phyloP scores from a whole-genome alignment of 164 flowering plant genomes.

The Macadamia integrifolia region DNA sequence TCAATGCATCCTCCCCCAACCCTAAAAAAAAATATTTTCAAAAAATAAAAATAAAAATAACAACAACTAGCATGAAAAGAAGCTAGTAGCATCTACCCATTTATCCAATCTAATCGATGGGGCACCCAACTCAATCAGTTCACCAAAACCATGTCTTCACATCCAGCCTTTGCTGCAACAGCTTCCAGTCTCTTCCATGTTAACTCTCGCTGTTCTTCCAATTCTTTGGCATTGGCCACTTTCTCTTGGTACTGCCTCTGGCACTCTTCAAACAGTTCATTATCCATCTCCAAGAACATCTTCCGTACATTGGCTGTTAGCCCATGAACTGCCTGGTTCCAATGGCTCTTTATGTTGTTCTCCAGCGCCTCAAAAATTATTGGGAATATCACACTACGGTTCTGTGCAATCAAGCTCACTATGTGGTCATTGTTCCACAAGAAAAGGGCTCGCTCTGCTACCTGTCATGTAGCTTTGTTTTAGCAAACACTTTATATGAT shows the following conservation, averaged over 20 bases:
- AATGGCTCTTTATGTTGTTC: conserved; percentile 31
- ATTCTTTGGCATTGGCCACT: conserved; percentile 24
- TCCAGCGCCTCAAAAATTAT: conserved; percentile 37
- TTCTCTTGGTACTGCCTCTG: conserved; percentile 27
- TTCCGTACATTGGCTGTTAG: conserved; percentile 32
- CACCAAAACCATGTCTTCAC: conserved; percentile 17
- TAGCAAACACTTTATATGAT: neutral
- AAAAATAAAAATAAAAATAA: neutral
- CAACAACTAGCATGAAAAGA: conserved; percentile 1
- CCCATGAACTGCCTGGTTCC: conserved; percentile 46
- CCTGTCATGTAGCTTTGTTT: conserved; percentile 18
- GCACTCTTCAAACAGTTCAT: conserved; percentile 42
- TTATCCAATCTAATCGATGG: neutral
- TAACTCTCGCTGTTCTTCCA: conserved; percentile 32
- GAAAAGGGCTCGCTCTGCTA: conserved; percentile 41
- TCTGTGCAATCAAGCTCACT: conserved; percentile 35
- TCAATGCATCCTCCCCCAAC: too few relatives aligned
- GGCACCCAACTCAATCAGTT: conserved; percentile 1
- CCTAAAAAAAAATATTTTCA: neutral
- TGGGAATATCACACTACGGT: conserved; percentile 30
- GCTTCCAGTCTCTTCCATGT: conserved; percentile 42
- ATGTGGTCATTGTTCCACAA: conserved; percentile 45
- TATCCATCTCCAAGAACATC: conserved; percentile 41
- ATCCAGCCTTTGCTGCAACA: conserved; percentile 18
- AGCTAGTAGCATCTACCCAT: neutral